Evolutionary conservation across 148 eudicot genomes (phyloP), one percentile per base, ranked within the genome.

Genomic region (Spergularia bocconei): DNA sequence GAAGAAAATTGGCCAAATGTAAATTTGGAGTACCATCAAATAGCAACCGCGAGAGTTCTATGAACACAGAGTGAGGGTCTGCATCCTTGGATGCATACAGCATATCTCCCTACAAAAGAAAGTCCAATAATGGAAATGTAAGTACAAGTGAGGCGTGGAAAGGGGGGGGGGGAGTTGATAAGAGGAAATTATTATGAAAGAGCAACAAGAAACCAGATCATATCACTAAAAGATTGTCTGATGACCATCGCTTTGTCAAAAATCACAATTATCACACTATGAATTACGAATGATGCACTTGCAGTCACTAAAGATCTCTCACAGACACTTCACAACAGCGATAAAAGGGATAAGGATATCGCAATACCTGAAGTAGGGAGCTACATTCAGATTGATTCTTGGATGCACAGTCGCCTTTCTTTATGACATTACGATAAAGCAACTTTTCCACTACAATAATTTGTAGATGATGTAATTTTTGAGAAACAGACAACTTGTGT

Each of bases 1-100:
- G 92, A 73, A 94, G 97, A 67, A 94, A 92, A 84, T 94, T 92
- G 67, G 98, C 98, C 74, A 94, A 81, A 68, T 87, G 92, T 54
- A 91, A 78, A 72, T 92, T 86, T 10, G 92, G 84, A 79, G 69
- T 70, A 72, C 91, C 90, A 77, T 81, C 81, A 73, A 87, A 82
- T 70, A 92, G 78, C 50, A 89, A 75, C 71, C 90, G 87, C 58
- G 96, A 91, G 60, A 94, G 79, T 77, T 94, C 98, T 89, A 92
- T 75, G 80, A 87, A 94, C 15, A 92, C 25, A 11, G 90, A 79
- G 73, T 92, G 92, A 52, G 88, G 74, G 77, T 91, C 92, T 41
- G 96, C 83, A 6, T 81, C 91, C 50, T 61, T 80, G 66, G 88
- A 81, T 79, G 88, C 82, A 77, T 94, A 94, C 62, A 94, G 80